Percentiles rank a stretch among this genome's conserved stretches.
phyloP scores from a whole-genome alignment of 192 early-diverging fungal species.

The Piromyces sp. region DNA sequence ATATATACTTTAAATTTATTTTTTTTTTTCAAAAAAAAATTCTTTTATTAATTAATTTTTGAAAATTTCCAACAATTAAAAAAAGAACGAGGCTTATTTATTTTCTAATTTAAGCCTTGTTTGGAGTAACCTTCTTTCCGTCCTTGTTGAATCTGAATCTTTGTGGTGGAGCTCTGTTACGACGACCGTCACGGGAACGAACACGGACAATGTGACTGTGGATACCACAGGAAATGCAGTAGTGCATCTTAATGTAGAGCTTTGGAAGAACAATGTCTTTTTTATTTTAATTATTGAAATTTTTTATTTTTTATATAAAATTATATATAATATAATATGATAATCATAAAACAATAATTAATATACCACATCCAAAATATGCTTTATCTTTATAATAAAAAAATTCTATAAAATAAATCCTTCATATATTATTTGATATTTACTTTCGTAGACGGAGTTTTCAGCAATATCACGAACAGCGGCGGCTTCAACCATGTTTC shows the following conservation, averaged over 20 bases:
- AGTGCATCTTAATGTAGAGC: constrained; percentile 95
- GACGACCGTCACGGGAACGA: constrained; percentile 68
- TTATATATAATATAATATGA: no score
- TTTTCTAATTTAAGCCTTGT: background rate
- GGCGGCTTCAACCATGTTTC: constrained; percentile 97
- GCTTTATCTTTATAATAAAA: no score
- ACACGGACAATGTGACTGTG: constrained; percentile 88
- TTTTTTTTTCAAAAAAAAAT: background rate
- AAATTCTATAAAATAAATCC: no score
- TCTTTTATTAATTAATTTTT: background rate
- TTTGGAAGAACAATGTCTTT: constrained; percentile 86
- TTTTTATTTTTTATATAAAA: no score
- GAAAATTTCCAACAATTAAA: background rate
- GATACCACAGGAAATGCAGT: constrained; percentile 88
- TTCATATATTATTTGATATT: no score
- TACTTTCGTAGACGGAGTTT: constrained; percentile 87
- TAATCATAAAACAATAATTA: no score
- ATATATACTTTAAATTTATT: no score
- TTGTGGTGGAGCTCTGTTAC: constrained; percentile 81
- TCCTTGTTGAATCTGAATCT: constrained; percentile 72
- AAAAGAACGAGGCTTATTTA: background rate
- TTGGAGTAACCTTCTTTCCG: constrained; percentile 2
- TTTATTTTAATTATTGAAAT: no score
- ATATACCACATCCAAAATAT: no score
- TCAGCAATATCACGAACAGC: constrained; percentile 90